Evolutionary conservation across 345 rosid species (phyloP).

Genomic region (Clausena lansium): DNA sequence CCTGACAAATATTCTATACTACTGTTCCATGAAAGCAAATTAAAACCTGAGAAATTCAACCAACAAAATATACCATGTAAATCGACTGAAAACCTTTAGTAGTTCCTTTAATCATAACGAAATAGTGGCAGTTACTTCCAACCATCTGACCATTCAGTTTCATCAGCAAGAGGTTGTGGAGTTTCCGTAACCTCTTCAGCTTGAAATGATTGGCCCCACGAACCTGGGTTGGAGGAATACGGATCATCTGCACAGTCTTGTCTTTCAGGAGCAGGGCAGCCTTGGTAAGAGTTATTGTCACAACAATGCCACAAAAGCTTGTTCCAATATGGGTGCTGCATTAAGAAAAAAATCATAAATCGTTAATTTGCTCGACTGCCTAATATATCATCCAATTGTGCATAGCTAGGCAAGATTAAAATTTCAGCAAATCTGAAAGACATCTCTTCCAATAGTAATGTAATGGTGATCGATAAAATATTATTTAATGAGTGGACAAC

Average conservation of each 20-base stretch:
- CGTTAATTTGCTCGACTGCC: background rate
- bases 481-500: background rate
- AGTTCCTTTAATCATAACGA: too few species aligned
- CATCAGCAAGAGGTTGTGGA: slow-evolving; percentile 1
- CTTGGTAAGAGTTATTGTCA: slow-evolving; percentile 46
- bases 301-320: slow-evolving; percentile 46
- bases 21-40: background rate
- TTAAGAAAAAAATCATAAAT: background rate
- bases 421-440: background rate
- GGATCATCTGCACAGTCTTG: slow-evolving; percentile 1
- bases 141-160: slow-evolving; percentile 1
- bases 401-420: background rate
- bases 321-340: slow-evolving; percentile 51
- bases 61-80: background rate
- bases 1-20: background rate
- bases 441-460: background rate
- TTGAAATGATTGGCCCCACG: slow-evolving; percentile 9
- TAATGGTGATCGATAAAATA: background rate
- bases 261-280: slow-evolving; percentile 46
- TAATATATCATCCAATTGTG: too few species aligned
- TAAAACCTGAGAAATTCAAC: background rate
- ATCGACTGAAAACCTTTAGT: background rate
- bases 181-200: background rate
- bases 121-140: slow-evolving; percentile 1
- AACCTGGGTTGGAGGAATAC: background rate